These are phyloP conservation scores for Pichia exigua DNA, from an alignment of 805 yeast genomes.

Conservation along the genomic window DNA sequence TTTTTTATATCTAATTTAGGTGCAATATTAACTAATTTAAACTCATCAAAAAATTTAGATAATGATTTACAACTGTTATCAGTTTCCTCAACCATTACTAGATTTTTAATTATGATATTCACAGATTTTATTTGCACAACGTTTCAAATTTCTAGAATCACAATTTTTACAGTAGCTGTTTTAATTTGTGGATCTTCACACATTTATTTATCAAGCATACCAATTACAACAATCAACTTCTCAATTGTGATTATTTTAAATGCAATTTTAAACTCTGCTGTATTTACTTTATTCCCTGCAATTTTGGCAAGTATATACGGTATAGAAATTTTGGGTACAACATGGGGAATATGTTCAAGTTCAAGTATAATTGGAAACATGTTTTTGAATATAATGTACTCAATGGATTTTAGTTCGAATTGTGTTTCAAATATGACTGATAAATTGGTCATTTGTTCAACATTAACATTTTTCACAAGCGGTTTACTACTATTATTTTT, in stretches of 20 bases:
- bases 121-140: slow-evolving; percentile 49
- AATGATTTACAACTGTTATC: slow-evolving; percentile 31
- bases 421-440: slow-evolving; percentile 18
- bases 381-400: slow-evolving; percentile 58
- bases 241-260: slow-evolving; percentile 19
- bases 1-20: slow-evolving; percentile 82
- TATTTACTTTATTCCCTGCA: slow-evolving; percentile 83
- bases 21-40: slow-evolving; percentile 23
- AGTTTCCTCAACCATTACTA: slow-evolving; percentile 57
- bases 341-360: slow-evolving; percentile 84
- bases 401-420: slow-evolving; percentile 47
- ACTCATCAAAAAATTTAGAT: slow-evolving; percentile 15
- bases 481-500: slow-evolving; percentile 20
- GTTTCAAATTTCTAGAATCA: slow-evolving; percentile 22
- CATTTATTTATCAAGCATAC: slow-evolving; percentile 24
- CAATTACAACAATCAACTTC: slow-evolving; percentile 17
- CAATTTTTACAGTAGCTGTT: slow-evolving; percentile 20
- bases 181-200: slow-evolving; percentile 23
- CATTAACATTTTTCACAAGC: slow-evolving; percentile 25
- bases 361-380: slow-evolving; percentile 48
- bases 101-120: slow-evolving; percentile 58
- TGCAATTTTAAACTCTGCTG: slow-evolving; percentile 52
- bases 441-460: slow-evolving; percentile 27
- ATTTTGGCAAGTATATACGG: slow-evolving; percentile 84
- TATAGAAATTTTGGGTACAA: slow-evolving; percentile 77